These are phyloP conservation scores for Pisolithus albus DNA, from an alignment of 768 basidiomycete species.

Conservation along the genomic window DNA sequence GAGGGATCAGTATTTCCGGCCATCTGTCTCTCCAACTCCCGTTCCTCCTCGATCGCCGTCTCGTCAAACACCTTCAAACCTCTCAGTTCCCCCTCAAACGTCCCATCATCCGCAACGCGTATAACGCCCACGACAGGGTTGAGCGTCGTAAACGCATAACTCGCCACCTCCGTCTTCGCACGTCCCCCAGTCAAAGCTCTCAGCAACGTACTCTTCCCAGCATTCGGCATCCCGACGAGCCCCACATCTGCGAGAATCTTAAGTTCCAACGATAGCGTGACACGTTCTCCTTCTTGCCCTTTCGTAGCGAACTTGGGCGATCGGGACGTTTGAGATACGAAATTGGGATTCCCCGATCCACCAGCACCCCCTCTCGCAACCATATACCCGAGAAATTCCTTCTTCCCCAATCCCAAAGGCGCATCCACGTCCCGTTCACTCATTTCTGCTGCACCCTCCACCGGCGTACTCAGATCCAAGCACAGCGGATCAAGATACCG, in stretches of 20 bases:
- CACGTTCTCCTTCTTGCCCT: conserved; percentile 61
- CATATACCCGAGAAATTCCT: conserved; percentile 52
- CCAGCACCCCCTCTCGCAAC: conserved; percentile 72
- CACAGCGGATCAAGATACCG: conserved; percentile 39
- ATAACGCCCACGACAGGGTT: conserved; percentile 93
- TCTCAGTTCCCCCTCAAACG: conserved; percentile 55
- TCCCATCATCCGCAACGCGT: conserved; percentile 72
- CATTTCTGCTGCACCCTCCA: conserved; percentile 31
- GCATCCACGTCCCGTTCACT: conserved; percentile 38
- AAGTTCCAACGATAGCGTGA: conserved; percentile 84
- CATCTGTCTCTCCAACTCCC: conserved; percentile 37
- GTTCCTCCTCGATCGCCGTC: conserved; percentile 49
- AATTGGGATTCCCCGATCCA: conserved; percentile 87
- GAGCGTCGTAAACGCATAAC: conserved; percentile 91
- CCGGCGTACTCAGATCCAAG: conserved; percentile 59
- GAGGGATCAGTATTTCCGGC: conserved; percentile 20
- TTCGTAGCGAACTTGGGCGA: conserved; percentile 84
- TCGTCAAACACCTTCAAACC: conserved; percentile 56
- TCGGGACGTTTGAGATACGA: conserved; percentile 57
- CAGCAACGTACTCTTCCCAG: conserved; percentile 86
- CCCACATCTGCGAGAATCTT: conserved; percentile 95
- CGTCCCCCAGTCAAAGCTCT: conserved; percentile 83
- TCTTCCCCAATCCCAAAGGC: conserved; percentile 54
- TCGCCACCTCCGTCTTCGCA: conserved; percentile 78
- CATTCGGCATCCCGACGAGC: conserved; percentile 93